These are phyloP conservation scores for Nakaseomyces kungkrabaensis DNA, from an alignment of 1,139 yeast genomes.

Conservation along the genomic window DNA sequence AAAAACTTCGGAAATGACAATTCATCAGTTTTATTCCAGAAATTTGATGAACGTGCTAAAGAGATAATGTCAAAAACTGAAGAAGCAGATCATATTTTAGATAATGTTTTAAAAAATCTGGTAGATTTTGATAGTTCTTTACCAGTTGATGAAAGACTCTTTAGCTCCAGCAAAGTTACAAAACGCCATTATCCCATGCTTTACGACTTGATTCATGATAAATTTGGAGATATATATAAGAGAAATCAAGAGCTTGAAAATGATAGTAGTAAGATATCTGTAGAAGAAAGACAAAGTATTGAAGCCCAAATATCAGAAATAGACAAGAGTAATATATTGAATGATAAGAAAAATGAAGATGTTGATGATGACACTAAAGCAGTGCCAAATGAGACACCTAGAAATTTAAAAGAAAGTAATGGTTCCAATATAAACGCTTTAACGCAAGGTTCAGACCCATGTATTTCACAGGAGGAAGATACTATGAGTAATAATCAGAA, in stretches of 20 bases:
- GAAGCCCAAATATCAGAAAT: no score
- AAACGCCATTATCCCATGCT: constrained; percentile 3
- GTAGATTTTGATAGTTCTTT: background rate
- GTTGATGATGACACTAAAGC: no score
- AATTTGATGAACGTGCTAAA: background rate
- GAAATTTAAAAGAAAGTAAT: no score
- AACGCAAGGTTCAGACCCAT: no score
- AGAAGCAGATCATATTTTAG: background rate
- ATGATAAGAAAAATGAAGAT: no score
- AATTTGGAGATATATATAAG: background rate
- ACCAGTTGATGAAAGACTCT: background rate
- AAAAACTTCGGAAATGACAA: background rate
- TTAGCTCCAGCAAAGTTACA: background rate
- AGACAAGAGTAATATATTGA: no score
- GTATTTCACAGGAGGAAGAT: no score
- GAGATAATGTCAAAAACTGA: background rate
- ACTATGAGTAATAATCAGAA: no score
- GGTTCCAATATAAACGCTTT: no score
- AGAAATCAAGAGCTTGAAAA: background rate
- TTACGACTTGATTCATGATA: constrained; percentile 2
- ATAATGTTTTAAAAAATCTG: background rate
- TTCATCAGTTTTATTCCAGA: background rate
- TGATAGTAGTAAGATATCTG: no score
- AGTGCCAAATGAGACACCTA: no score
- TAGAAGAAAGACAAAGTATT: no score